phyloP scores from a whole-genome alignment of 2,329 filamentous ascomycete genomes.

The Fusarium staphyleae region DNA sequence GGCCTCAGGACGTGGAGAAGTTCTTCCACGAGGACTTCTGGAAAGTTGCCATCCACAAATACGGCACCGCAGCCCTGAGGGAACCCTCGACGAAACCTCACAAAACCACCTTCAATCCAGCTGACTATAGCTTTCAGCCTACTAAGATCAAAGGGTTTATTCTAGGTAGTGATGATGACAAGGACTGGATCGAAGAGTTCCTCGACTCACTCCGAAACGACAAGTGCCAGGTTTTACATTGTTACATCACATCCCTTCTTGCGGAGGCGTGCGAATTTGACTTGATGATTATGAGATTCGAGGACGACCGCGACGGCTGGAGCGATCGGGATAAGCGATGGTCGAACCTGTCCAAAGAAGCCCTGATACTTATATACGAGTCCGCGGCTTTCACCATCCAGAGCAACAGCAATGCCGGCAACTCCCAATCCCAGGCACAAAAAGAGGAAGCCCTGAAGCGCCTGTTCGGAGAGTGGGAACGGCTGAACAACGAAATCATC shows the following conservation, averaged over 20 bases:
- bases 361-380: constrained; percentile 23
- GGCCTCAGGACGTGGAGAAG: constrained; percentile 19
- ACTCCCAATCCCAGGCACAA: not conserved
- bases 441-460: not conserved
- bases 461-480: constrained; percentile 4
- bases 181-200: constrained; percentile 7
- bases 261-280: constrained; percentile 27
- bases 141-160: not conserved
- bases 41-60: constrained; percentile 35
- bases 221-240: constrained; percentile 10
- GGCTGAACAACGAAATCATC: not conserved
- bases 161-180: constrained; percentile 4
- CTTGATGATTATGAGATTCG: constrained; percentile 21
- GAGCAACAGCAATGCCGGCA: not conserved
- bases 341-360: not conserved
- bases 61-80: constrained; percentile 36
- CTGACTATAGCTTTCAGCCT: not conserved
- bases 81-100: constrained; percentile 23
- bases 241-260: constrained; percentile 32
- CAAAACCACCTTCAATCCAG: constrained; percentile 30
- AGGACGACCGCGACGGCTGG: constrained; percentile 4
- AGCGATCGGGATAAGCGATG: constrained; percentile 2
- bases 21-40: constrained; percentile 41
- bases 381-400: constrained; percentile 5
- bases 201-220: not conserved